Percentiles rank a stretch among this genome's conserved stretches.
These are phyloP conservation scores for Phytophthora europaea DNA, from an alignment of 352 stramenopile genomes.

Conservation along the genomic window DNA sequence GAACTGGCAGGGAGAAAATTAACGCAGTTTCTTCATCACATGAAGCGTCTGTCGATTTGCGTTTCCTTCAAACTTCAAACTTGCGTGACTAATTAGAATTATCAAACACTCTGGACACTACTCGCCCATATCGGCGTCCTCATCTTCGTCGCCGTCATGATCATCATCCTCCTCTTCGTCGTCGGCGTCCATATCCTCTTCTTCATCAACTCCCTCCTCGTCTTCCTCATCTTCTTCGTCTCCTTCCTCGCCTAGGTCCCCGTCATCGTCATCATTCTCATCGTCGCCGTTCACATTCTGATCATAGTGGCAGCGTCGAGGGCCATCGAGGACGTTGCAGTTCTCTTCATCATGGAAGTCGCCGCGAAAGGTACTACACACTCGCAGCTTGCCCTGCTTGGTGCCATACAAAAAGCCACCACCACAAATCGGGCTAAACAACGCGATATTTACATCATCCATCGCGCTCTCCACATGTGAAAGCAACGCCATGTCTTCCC, in stretches of 20 bases:
- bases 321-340: slow-evolving; percentile 83
- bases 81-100: slow-evolving; percentile 41
- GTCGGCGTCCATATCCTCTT: slow-evolving; percentile 48
- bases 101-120: slow-evolving; percentile 42
- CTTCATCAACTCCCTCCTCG: slow-evolving; percentile 34
- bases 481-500: slow-evolving; percentile 91
- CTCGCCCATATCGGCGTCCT: slow-evolving; percentile 56
- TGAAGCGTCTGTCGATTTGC: slow-evolving; percentile 23
- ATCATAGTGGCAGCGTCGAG: slow-evolving; percentile 69
- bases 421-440: slow-evolving; percentile 97
- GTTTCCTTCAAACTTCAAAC: slow-evolving; percentile 34
- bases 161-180: slow-evolving; percentile 40
- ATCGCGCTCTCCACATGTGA: slow-evolving; percentile 89
- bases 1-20: not conserved
- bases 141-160: slow-evolving; percentile 39
- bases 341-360: slow-evolving; percentile 82
- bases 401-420: slow-evolving; percentile 98
- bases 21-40: slow-evolving; percentile 22
- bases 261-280: slow-evolving; percentile 64
- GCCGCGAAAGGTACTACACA: slow-evolving; percentile 86
- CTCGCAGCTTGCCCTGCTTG: slow-evolving; percentile 95
- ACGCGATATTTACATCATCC: slow-evolving; percentile 99
- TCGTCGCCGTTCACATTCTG: slow-evolving; percentile 63
- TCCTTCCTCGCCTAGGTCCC: slow-evolving; percentile 53
- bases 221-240: slow-evolving; percentile 44